Evolutionary conservation across 805 yeast species (phyloP).

Genomic region (Soucietia sequanensis): DNA sequence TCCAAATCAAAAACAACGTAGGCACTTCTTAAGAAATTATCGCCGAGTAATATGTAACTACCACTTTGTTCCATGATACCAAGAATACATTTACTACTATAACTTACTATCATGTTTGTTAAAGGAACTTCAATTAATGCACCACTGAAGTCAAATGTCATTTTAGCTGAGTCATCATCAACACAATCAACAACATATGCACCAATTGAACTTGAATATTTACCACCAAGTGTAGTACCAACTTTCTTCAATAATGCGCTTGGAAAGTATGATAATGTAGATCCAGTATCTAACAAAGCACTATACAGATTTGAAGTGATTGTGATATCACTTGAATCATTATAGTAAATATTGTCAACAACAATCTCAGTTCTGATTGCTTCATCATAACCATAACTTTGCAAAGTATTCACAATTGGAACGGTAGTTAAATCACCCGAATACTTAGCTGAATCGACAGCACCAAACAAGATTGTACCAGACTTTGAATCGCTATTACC

Average conservation of each 20-base stretch:
- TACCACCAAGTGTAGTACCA: slow-evolving; percentile 40
- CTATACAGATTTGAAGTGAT: slow-evolving; percentile 17
- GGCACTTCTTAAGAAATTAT: slow-evolving; percentile 59
- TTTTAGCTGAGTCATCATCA: slow-evolving; percentile 12
- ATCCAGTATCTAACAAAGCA: slow-evolving; percentile 35
- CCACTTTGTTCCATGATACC: slow-evolving; percentile 21
- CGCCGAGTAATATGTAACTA: slow-evolving; percentile 52
- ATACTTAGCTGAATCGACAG: slow-evolving; percentile 43
- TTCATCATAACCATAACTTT: slow-evolving; percentile 23
- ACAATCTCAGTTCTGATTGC: slow-evolving; percentile 53
- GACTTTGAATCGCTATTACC: slow-evolving; percentile 19
- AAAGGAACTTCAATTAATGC: slow-evolving; percentile 50
- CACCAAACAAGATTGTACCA: slow-evolving; percentile 43
- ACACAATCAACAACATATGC: slow-evolving; percentile 49
- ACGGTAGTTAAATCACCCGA: slow-evolving; percentile 30
- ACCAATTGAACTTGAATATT: slow-evolving; percentile 39
- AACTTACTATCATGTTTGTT: slow-evolving; percentile 23
- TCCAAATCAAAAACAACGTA: slow-evolving; percentile 67
- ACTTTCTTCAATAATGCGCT: slow-evolving; percentile 26
- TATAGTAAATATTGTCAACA: slow-evolving; percentile 34
- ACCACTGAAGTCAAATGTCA: slow-evolving; percentile 60
- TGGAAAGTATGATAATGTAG: slow-evolving; percentile 46
- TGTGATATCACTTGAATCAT: slow-evolving; percentile 9
- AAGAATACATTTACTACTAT: slow-evolving; percentile 20
- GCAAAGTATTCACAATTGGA: slow-evolving; percentile 42